Evolutionary conservation across 768 basidiomycete species (phyloP), one percentile per base, ranked within the genome.

Genomic region (Lanmaoa pseudosensibilis): DNA sequence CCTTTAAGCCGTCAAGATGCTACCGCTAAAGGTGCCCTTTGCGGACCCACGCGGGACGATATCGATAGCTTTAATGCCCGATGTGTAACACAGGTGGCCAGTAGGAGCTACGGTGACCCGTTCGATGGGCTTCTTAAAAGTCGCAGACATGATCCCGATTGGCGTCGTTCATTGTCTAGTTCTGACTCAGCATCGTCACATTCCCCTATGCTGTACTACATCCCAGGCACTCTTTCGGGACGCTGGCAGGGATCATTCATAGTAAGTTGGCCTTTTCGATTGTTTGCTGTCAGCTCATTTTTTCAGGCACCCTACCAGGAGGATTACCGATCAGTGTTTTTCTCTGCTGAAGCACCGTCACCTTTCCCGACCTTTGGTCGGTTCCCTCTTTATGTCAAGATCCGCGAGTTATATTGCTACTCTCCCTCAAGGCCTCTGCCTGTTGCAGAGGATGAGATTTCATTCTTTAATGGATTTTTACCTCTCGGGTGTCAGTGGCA

Each of bases 171-270:
- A 18, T 38, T 69, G 19, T 38, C 54, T 23, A 25, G 48, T 36
- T 39, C 54, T 23, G 53, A 50, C 39, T 32, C 39, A 19, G 23
- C 50, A 44, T 30, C 25, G 12, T 41, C 40, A n/a, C 45, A 33
- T 25, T 54, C 62, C 7, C 34, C 46, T 13, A 46, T 53, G 19
- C 39, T 61, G 9, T 60, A 70, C 19, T 82, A 84, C 60, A 68
- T 70, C 49, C 71, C 77, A 23, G 81, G 78, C 12, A 70, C 72
- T 1, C 69, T 83, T 27, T 74, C 75, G 4, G 83, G 82, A 19
- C 69, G 65, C 37, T 84, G 80, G 81, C 74, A 76, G 51, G 82
- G 81, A 3, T 78, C 80, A 10, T 75, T 70, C 39, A 74, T 82
- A 13, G 82, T 83, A 58, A 52, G 77, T 58, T 21, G 30, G 10